These are phyloP conservation scores for Parathielavia appendiculata DNA, from an alignment of 495 filamentous ascomycete species.

Conservation along the genomic window DNA sequence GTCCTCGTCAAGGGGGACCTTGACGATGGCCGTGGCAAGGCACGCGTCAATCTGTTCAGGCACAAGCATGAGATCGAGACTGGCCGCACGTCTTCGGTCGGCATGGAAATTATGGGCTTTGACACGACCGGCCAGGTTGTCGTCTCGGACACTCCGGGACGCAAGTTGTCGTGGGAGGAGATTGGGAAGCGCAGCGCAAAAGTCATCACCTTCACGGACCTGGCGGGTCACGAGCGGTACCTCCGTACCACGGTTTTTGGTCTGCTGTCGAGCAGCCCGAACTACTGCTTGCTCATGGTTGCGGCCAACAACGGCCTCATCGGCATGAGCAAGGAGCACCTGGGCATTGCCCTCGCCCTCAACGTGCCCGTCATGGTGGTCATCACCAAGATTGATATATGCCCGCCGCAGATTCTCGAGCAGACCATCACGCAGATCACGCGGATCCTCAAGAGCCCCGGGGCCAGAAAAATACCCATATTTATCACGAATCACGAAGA, in stretches of 20 bases:
- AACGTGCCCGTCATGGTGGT: slow-evolving; percentile 99
- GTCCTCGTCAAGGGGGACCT: slow-evolving; percentile 93
- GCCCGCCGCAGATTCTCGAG: slow-evolving; percentile 89
- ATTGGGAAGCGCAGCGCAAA: slow-evolving; percentile 93
- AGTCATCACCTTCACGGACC: slow-evolving; percentile 93
- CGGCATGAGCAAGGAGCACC: slow-evolving; percentile 96
- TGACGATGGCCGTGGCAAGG: slow-evolving; percentile 91
- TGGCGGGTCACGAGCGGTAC: slow-evolving; percentile 94
- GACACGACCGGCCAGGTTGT: slow-evolving; percentile 84
- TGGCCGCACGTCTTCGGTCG: slow-evolving; percentile 90
- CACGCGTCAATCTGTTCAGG: slow-evolving; percentile 91
- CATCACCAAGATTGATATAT: slow-evolving; percentile 98
- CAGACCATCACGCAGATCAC: slow-evolving; percentile 90
- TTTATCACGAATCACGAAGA: slow-evolving; percentile 89
- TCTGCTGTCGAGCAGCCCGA: slow-evolving; percentile 87
- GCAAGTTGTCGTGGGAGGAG: slow-evolving; percentile 87
- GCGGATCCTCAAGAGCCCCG: slow-evolving; percentile 88
- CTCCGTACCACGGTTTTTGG: slow-evolving; percentile 96
- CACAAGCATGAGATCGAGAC: slow-evolving; percentile 98
- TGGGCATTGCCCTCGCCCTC: slow-evolving; percentile 88
- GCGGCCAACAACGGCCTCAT: slow-evolving; percentile 96
- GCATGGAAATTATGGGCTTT: slow-evolving; percentile 99
- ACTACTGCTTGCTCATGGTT: slow-evolving; percentile 98
- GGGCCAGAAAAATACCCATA: slow-evolving; percentile 94
- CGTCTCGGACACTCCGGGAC: slow-evolving; percentile 69